Evolutionary conservation across 441 rosid genomes (phyloP).

Genomic region (Brassica balearica): DNA sequence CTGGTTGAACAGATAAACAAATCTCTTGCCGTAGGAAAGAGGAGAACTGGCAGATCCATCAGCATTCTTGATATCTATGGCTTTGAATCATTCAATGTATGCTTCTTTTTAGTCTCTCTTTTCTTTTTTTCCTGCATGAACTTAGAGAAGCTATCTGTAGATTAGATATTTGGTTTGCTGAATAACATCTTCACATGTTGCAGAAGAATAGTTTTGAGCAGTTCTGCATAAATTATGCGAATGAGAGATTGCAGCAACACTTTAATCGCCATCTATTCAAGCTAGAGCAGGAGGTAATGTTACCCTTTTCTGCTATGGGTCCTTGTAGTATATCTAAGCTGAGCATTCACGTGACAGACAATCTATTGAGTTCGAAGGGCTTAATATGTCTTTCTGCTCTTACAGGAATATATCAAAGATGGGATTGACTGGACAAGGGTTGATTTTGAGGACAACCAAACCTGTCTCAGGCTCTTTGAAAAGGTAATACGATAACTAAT

Average conservation of each 20-base stretch:
- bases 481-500: conserved; percentile 55
- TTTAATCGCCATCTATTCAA: conserved; percentile 96
- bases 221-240: conserved; percentile 95
- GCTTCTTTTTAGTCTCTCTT: conserved; percentile 37
- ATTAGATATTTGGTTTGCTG: conserved; percentile 15
- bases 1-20: conserved; percentile 79
- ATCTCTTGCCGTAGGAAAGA: conserved; percentile 68
- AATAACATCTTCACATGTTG: conserved; percentile 37
- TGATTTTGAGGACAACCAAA: conserved; percentile 95
- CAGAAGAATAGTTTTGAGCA: conserved; percentile 99
- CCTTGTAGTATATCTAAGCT: not conserved
- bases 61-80: conserved; percentile 94
- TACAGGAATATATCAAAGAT: conserved; percentile 93
- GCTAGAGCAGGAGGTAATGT: conserved; percentile 90
- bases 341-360: conserved; percentile 9
- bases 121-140: conserved; percentile 10
- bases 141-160: not conserved
- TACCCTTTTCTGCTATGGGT: conserved; percentile 4
- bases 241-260: conserved; percentile 97
- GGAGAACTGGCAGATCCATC: conserved; percentile 66
- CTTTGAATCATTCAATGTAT: conserved; percentile 86
- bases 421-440: conserved; percentile 98
- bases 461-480: conserved; percentile 93
- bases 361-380: not conserved
- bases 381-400: conserved; percentile 21